A percentile compares a stretch with the other conserved stretches of the same genome.
phyloP scores from a whole-genome alignment of 2,329 filamentous ascomycete genomes.

The Cytospora mali region DNA sequence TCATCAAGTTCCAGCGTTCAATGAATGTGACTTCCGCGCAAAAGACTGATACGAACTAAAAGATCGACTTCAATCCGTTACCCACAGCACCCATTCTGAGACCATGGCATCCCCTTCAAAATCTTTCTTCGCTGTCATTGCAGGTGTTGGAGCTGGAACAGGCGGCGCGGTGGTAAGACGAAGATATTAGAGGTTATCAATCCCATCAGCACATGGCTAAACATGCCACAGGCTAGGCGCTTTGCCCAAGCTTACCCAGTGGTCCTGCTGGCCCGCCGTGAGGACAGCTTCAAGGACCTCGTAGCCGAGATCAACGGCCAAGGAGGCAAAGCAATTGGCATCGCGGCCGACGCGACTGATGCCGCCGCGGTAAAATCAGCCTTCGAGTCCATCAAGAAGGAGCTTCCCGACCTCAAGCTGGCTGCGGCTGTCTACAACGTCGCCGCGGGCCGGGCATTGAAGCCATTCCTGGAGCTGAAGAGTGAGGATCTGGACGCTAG shows the following conservation, averaged over 20 bases:
- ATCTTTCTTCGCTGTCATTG: constrained; percentile 66
- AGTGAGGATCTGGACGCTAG: constrained; percentile 52
- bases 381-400: constrained; percentile 62
- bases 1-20: not conserved
- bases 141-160: constrained; percentile 73
- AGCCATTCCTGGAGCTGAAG: constrained; percentile 61
- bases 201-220: not conserved
- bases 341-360: constrained; percentile 66
- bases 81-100: not conserved
- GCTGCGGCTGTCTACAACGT: constrained; percentile 75
- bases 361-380: constrained; percentile 55
- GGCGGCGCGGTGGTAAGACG: constrained; percentile 32
- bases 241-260: constrained; percentile 71
- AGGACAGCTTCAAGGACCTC: constrained; percentile 66
- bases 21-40: not conserved
- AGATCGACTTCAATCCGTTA: not conserved
- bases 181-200: not conserved
- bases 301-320: constrained; percentile 67
- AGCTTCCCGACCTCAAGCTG: constrained; percentile 57
- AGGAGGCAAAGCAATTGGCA: constrained; percentile 72
- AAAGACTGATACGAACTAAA: not conserved
- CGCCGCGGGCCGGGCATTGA: constrained; percentile 51
- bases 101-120: constrained; percentile 33
- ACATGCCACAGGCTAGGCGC: constrained; percentile 48
- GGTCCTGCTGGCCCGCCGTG: constrained; percentile 71